Evolutionary conservation across 371 early-diverging fungal species (phyloP), one percentile per base, ranked within the genome.

Genomic region (Apophysomyces elegans): DNA sequence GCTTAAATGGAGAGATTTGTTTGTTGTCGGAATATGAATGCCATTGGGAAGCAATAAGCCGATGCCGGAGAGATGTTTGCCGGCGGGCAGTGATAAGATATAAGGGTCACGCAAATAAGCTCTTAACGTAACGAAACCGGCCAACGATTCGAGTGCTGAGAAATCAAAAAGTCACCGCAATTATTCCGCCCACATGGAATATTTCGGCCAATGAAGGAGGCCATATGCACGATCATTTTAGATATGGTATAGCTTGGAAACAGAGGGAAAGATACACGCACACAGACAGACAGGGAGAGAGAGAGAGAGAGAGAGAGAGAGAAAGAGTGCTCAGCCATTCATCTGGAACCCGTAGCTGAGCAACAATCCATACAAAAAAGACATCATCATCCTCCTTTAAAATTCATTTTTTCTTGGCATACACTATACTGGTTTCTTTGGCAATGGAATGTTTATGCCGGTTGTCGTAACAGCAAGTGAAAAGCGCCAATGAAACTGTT

Each of bases 61-160:
- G 13, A 21, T n/a, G 9, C n/a, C 54, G 18, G 21, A 21, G 54
- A 50, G 9, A 16, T 4, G 54, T 18, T 47, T 47, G 54, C 21
- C 21, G 32, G 4, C 16, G 46, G 18, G 54, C 21, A 5, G 7
- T 50, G 21, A 21, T 50, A 45, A 45, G 14, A 45, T 26, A 26
- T 50, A 26, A 21, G 54, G 50, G 54, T 50, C 54, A 50, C 54
- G 54, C 54, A 50, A 41, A 50, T 50, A 7, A 16, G 21, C 9
- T 50, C 54, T 50, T 50, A 50, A 50, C 54, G 54, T 50, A 50
- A 50, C 54, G 54, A 50, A 50, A 50, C 9, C 7, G 54, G 21
- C 32, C 5, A 50, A 26, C 16, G 16, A 50, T 50, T 50, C 9
- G 21, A 9, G 54, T 21, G 41, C 41, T 41, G 32, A 18, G 21